Evolutionary conservation across 441 rosid genomes (phyloP).

Genomic region (Syzygium malaccense): DNA sequence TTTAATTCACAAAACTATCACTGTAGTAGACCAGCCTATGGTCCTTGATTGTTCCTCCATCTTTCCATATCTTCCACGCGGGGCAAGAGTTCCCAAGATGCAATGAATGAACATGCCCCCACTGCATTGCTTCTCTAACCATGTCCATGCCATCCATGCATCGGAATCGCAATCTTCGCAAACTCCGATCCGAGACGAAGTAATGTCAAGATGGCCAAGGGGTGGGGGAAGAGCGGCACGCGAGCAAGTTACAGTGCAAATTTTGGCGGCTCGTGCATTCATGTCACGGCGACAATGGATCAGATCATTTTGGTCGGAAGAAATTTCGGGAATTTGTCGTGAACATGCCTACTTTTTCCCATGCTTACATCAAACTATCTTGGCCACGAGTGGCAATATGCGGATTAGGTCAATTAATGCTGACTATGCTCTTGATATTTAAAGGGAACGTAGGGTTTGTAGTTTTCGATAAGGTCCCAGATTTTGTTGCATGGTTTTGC

Average conservation of each 20-base stretch:
- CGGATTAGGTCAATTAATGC: background rate
- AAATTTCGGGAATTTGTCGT: background rate
- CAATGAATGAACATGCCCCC: background rate
- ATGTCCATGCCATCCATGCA: background rate
- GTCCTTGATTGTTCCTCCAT: background rate
- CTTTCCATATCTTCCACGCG: background rate
- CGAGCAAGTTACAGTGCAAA: background rate
- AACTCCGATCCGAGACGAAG: background rate
- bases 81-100: background rate
- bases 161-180: background rate
- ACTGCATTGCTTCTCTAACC: background rate
- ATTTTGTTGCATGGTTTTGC: background rate
- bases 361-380: background rate
- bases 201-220: background rate
- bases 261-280: too few species aligned
- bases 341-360: background rate
- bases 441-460: background rate
- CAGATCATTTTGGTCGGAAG: background rate
- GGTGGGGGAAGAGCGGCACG: rapidly evolving
- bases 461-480: background rate
- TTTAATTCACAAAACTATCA: background rate
- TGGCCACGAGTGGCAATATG: background rate
- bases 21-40: background rate
- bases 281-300: background rate
- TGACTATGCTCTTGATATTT: background rate